Conservation (phyloP, 352 stramenopile genomes). For the Thalassiosira hispida region DNA sequence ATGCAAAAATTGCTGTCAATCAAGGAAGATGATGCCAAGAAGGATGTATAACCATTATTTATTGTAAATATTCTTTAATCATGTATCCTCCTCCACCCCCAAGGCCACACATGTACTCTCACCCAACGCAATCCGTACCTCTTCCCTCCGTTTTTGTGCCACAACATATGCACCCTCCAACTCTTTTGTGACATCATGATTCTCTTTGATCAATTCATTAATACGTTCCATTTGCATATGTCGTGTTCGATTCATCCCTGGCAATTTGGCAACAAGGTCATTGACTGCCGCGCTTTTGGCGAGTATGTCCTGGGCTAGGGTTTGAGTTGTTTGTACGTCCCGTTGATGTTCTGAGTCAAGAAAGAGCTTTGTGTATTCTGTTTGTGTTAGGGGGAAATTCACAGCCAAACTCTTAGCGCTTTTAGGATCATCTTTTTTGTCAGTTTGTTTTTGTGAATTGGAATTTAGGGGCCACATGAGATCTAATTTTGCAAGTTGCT, state of each 20-base stretch:
- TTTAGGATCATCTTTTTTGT: not conserved
- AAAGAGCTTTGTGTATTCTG: constrained; percentile 46
- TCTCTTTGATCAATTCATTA: constrained; percentile 66
- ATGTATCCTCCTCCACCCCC: constrained; percentile 62
- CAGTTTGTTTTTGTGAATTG: constrained; percentile 12
- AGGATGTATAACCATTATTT: not conserved
- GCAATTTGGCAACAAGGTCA: constrained; percentile 64
- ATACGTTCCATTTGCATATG: constrained; percentile 74
- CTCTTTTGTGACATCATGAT: constrained; percentile 53
- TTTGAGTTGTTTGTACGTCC: constrained; percentile 30
- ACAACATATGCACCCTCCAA: constrained; percentile 58
- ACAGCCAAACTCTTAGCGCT: not conserved
- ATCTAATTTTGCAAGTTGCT: constrained; percentile 39
- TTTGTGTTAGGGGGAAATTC: constrained; percentile 23
- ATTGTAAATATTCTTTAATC: not conserved
- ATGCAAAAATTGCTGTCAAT: constrained; percentile 3
- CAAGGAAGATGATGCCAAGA: not conserved
- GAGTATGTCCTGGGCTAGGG: constrained; percentile 46
- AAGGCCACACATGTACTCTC: constrained; percentile 71
- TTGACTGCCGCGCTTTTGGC: constrained; percentile 73
- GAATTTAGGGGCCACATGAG: constrained; percentile 25
- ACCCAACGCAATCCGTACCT: constrained; percentile 60
- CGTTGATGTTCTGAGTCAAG: constrained; percentile 35
- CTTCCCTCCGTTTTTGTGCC: constrained; percentile 51
- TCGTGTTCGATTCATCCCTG: constrained; percentile 72